A percentile compares a stretch with the other conserved stretches of the same genome.
Conservation (phyloP, 2,329 filamentous ascomycete genomes). For the Xylaria sp. region DNA sequence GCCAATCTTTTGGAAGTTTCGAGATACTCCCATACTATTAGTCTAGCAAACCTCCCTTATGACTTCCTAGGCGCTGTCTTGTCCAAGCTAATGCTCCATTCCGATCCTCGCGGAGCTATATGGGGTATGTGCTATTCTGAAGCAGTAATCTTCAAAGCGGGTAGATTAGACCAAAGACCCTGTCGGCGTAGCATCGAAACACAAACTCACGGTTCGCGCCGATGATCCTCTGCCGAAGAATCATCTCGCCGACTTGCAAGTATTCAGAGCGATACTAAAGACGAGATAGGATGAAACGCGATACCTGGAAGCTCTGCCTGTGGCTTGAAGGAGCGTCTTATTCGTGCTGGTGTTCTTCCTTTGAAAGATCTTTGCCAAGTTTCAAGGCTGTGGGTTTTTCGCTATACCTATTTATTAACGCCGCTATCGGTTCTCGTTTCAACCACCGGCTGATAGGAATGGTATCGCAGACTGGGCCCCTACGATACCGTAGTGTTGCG, state of each 20-base stretch:
- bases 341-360: constrained; percentile 18
- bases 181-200: constrained; percentile 4
- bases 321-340: constrained; percentile 29
- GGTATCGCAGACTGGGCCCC: constrained; percentile 29
- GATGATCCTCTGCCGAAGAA: constrained; percentile 13
- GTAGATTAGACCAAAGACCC: constrained; percentile 12
- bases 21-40: not conserved
- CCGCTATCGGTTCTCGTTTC: constrained; percentile 36
- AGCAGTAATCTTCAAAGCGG: constrained; percentile 7
- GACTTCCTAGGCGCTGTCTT: constrained; percentile 18
- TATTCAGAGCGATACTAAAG: constrained; percentile 1
- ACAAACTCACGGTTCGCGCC: constrained; percentile 17
- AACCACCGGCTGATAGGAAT: constrained; percentile 36
- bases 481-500: constrained; percentile 37
- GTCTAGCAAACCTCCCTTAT: not conserved
- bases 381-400: constrained; percentile 21
- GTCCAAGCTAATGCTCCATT: constrained; percentile 16
- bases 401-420: constrained; percentile 2
- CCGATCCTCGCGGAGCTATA: not conserved
- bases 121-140: constrained; percentile 2
- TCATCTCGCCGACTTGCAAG: constrained; percentile 7
- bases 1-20: constrained; percentile 3
- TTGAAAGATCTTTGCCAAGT: constrained; percentile 9
- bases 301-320: constrained; percentile 13
- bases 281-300: constrained; percentile 27